phyloP scores from a whole-genome alignment of 177 flowering plant species.

The Vitis hybrid region DNA sequence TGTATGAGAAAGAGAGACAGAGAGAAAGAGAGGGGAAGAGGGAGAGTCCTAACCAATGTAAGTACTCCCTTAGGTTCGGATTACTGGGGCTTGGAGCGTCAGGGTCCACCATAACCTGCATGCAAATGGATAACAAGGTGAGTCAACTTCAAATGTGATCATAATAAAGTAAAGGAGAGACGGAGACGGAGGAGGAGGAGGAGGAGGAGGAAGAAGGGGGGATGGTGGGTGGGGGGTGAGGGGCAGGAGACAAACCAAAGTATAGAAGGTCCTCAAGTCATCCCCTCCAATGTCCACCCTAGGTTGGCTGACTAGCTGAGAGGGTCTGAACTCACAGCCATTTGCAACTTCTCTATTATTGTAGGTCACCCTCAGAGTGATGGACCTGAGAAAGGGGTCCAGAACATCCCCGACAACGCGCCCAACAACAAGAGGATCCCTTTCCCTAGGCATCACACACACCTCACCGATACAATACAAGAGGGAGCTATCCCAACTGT shows the following conservation, averaged over 20 bases:
- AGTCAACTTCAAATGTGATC: too few relatives aligned
- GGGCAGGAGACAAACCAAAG: slow-evolving; percentile 28
- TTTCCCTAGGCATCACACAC: slow-evolving; percentile 36
- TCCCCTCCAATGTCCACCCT: slow-evolving; percentile 57
- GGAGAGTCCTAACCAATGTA: slow-evolving; percentile 60
- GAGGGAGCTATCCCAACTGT: too few relatives aligned
- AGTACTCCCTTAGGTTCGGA: slow-evolving; percentile 67
- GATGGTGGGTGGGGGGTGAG: too few relatives aligned
- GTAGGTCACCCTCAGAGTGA: slow-evolving; percentile 34
- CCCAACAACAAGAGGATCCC: slow-evolving; percentile 54
- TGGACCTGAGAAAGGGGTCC: slow-evolving; percentile 42
- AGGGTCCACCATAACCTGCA: slow-evolving; percentile 87
- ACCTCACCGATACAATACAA: not conserved
- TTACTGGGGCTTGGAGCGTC: slow-evolving; percentile 79
- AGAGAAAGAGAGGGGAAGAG: slow-evolving; percentile 2
- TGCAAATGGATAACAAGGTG: not conserved
- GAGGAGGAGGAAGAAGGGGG: not conserved
- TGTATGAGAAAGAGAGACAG: not conserved
- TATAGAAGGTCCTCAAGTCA: slow-evolving; percentile 55
- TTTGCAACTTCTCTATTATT: slow-evolving; percentile 37
- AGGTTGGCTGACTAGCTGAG: slow-evolving; percentile 47
- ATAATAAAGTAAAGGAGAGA: not conserved
- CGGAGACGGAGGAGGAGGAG: not conserved
- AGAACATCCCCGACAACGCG: slow-evolving; percentile 57
- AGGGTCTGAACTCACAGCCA: slow-evolving; percentile 60